Evolutionary conservation across 1,284 basidiomycete species (phyloP).

Genomic region (Pseudomicrostroma phylloplanum): DNA sequence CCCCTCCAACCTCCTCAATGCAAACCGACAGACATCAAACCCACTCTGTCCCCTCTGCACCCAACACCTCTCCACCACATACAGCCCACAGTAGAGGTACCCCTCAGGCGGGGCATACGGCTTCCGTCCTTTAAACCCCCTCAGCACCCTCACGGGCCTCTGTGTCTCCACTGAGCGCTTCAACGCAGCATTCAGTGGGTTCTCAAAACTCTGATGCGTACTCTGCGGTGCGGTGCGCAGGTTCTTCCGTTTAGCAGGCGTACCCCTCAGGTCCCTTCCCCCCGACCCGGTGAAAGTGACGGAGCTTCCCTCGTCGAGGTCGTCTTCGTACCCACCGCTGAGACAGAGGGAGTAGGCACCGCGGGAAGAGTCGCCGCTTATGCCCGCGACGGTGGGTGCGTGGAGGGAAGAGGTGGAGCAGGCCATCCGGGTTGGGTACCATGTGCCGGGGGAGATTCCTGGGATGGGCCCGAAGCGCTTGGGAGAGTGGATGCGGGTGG

Average conservation of each 20-base stretch:
- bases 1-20: neutral
- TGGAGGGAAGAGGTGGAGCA: slow-evolving; percentile 31
- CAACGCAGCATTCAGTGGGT: slow-evolving; percentile 64
- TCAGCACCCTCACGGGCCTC: slow-evolving; percentile 72
- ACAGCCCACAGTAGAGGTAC: slow-evolving; percentile 78
- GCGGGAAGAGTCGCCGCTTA: slow-evolving; percentile 58
- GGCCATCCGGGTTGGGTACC: slow-evolving; percentile 28
- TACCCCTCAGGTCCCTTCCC: slow-evolving; percentile 73
- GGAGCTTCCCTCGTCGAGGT: slow-evolving; percentile 69
- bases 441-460: slow-evolving; percentile 26
- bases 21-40: slow-evolving; percentile 20
- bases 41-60: slow-evolving; percentile 23
- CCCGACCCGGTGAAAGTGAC: slow-evolving; percentile 64
- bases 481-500: slow-evolving; percentile 22
- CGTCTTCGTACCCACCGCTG: slow-evolving; percentile 73
- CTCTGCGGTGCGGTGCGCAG: slow-evolving; percentile 76
- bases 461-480: slow-evolving; percentile 51
- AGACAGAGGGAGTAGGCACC: slow-evolving; percentile 74
- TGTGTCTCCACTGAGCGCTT: slow-evolving; percentile 63
- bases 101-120: slow-evolving; percentile 46
- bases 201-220: slow-evolving; percentile 69
- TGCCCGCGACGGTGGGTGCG: slow-evolving; percentile 68
- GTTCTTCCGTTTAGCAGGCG: slow-evolving; percentile 65
- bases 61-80: slow-evolving; percentile 58
- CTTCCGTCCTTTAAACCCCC: slow-evolving; percentile 69